Evolutionary conservation across 495 filamentous ascomycete species (phyloP), one percentile per base, ranked within the genome.

Genomic region (Aspergillus hancockii): DNA sequence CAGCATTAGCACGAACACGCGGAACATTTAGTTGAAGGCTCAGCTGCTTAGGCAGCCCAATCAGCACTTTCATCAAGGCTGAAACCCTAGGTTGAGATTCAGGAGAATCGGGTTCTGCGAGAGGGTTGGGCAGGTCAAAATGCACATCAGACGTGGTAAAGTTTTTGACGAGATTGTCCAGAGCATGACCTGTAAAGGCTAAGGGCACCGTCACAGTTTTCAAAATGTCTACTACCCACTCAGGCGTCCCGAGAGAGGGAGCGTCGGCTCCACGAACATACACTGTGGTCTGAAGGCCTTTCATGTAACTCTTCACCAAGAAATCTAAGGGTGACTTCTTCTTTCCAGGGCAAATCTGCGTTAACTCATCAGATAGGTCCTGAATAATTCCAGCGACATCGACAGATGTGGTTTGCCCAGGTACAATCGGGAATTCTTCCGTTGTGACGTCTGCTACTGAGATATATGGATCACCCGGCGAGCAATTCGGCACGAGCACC

Each of bases 141-240:
- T 92, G 84, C 9, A 93, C 90, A 69, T 96, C 83, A 2, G 85
- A 82, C 64, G 97, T 77, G 32, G 89, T 88, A 70, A 98, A 96
- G 55, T 91, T 92, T 57, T 85, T 87, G 68, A 98, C 87, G 19
- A 96, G 67, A 61, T 90, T 85, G 52, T 90, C 91, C 63, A 97
- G 83, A 3, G 84, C 83, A 55, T 87, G 83, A 18, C 91, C 92
- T 0, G 90, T 89, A 50, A 97, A 90, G 8, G 90, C 85, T 38
- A 97, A 76, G 3, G 93, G 93, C 8, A 98, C 80, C 5, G 88
- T 92, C 63, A 97, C 81, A 65, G 87, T 91, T 49, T 84, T 86
- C 19, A 97, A 77, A 19, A 98, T 78, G 52, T 92, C 85, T 0
- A 82, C 81, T 50, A 97, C 76, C 94, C 94, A 98, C 25, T 75